phyloP scores from a whole-genome alignment of 805 yeast species.

The Sugiyamaella floridensis region DNA sequence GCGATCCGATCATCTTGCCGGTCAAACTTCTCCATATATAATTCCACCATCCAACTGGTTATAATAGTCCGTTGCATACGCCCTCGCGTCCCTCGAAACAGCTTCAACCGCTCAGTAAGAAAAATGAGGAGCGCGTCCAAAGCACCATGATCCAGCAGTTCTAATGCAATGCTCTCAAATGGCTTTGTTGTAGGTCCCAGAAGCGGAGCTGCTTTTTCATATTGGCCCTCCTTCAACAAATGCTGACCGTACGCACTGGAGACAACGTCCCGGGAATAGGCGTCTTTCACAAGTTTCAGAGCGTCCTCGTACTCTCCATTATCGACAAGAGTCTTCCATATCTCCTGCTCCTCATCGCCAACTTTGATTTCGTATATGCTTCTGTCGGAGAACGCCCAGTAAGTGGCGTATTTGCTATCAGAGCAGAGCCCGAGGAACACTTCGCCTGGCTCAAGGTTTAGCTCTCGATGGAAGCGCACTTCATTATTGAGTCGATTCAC shows the following conservation, averaged over 20 bases:
- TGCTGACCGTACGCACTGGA: constrained; percentile 49
- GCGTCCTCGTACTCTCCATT: constrained; percentile 60
- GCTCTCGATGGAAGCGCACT: constrained; percentile 37
- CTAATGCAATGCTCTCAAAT: constrained; percentile 61
- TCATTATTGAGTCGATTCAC: constrained; percentile 49
- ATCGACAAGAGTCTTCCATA: constrained; percentile 62
- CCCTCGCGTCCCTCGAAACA: constrained; percentile 11
- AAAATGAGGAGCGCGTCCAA: constrained; percentile 42
- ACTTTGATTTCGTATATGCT: constrained; percentile 63
- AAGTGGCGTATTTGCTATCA: constrained; percentile 50
- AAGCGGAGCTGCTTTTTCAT: constrained; percentile 40
- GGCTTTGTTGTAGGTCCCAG: constrained; percentile 60
- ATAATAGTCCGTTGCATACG: constrained; percentile 46
- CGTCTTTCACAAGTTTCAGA: constrained; percentile 35
- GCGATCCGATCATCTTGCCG: constrained; percentile 34
- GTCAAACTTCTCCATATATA: constrained; percentile 44
- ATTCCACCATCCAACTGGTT: constrained; percentile 61
- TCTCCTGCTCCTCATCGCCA: constrained; percentile 59
- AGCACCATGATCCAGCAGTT: constrained; percentile 40
- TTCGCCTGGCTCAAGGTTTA: constrained; percentile 33
- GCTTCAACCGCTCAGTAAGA: constrained; percentile 37
- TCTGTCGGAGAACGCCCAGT: constrained; percentile 63
- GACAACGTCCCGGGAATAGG: constrained; percentile 39
- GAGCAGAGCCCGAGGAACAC: constrained; percentile 40
- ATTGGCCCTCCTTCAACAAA: constrained; percentile 29